These are phyloP conservation scores for Trichosporon faecale DNA, from an alignment of 1,284 basidiomycete genomes.

Conservation along the genomic window DNA sequence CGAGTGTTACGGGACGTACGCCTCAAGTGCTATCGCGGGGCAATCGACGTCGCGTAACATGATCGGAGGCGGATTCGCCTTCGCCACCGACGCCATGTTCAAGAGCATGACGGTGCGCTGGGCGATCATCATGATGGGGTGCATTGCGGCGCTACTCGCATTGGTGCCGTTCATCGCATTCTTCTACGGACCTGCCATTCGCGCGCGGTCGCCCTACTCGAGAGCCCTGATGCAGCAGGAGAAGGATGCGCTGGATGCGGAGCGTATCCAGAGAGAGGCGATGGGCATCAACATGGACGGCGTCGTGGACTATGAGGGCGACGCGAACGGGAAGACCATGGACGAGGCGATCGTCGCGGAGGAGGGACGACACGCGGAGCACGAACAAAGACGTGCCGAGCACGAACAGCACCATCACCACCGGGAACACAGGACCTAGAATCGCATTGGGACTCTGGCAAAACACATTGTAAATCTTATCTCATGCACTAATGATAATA, in stretches of 20 bases:
- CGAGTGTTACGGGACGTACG: slow-evolving; percentile 27
- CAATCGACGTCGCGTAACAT: slow-evolving; percentile 24
- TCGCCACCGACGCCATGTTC: slow-evolving; percentile 30
- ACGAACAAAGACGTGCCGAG: not conserved
- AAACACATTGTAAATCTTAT: not conserved
- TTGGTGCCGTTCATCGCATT: slow-evolving; percentile 45
- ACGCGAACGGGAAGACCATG: slow-evolving; percentile 13
- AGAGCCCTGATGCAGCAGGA: slow-evolving; percentile 45
- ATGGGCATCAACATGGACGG: slow-evolving; percentile 19
- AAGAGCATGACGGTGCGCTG: slow-evolving; percentile 21
- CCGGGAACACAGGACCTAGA: not conserved
- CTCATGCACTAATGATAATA: not conserved
- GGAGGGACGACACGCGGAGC: not conserved
- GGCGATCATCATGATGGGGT: slow-evolving; percentile 23
- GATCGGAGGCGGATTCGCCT: slow-evolving; percentile 18
- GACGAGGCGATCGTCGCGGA: not conserved
- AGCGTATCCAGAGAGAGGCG: slow-evolving; percentile 20
- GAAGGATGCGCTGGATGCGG: slow-evolving; percentile 33
- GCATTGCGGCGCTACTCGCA: slow-evolving; percentile 27
- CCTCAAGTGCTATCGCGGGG: slow-evolving; percentile 19
- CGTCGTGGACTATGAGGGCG: slow-evolving; percentile 22
- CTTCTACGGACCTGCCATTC: slow-evolving; percentile 42
- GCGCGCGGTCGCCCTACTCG: slow-evolving; percentile 37
- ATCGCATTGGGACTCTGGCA: not conserved
- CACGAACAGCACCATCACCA: not conserved